phyloP scores from a whole-genome alignment of 2,329 filamentous ascomycete species.

The Fusarium verticillioides region DNA sequence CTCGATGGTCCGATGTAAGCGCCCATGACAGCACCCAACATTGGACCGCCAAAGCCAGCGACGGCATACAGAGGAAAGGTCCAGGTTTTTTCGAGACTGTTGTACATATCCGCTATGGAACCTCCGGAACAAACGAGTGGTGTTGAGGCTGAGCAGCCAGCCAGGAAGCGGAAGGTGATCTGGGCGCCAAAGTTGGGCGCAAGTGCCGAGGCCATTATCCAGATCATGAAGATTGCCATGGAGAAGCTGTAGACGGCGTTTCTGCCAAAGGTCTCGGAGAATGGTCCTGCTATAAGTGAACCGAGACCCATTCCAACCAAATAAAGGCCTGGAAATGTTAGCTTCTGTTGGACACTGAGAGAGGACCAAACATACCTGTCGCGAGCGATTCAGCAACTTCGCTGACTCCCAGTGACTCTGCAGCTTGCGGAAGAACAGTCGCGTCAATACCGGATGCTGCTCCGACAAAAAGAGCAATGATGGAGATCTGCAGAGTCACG shows the following conservation, averaged over 20 bases:
- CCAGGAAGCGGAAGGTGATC: constrained; percentile 60
- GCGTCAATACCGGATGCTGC: constrained; percentile 65
- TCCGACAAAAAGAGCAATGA: constrained; percentile 62
- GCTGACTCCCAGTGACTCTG: constrained; percentile 58
- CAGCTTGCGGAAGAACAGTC: constrained; percentile 57
- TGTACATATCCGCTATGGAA: constrained; percentile 55
- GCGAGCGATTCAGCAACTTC: constrained; percentile 62
- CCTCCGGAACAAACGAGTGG: constrained; percentile 57
- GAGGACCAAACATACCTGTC: constrained; percentile 47
- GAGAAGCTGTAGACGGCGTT: constrained; percentile 54
- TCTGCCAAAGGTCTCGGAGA: constrained; percentile 54
- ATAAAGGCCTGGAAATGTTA: constrained; percentile 38
- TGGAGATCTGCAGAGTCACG: constrained; percentile 55
- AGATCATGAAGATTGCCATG: constrained; percentile 56
- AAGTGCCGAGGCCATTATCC: constrained; percentile 56
- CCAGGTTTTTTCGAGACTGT: constrained; percentile 50
- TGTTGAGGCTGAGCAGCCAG: constrained; percentile 58
- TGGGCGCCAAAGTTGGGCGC: constrained; percentile 56
- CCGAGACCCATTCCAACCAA: constrained; percentile 53
- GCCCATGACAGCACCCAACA: constrained; percentile 58
- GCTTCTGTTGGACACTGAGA: rapidly evolving
- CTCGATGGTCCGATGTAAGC: constrained; percentile 73
- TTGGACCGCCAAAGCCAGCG: constrained; percentile 54
- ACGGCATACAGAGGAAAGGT: constrained; percentile 60
- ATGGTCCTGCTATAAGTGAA: constrained; percentile 51